These are phyloP conservation scores for Suillus lakei DNA, from an alignment of 768 basidiomycete species.

Conservation along the genomic window DNA sequence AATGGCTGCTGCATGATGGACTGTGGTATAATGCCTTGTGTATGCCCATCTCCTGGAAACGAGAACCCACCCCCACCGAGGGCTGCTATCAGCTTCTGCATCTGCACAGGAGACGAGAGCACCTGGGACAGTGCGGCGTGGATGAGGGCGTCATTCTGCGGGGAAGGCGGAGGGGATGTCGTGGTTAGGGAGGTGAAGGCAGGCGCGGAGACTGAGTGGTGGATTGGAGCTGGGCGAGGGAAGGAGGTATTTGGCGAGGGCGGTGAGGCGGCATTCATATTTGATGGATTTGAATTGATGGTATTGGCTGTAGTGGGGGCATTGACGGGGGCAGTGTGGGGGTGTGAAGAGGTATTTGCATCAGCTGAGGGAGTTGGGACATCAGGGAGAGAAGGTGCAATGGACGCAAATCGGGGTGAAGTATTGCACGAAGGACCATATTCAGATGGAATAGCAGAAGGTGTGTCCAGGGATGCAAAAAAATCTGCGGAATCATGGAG, in stretches of 20 bases:
- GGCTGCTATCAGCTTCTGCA: conserved; percentile 60
- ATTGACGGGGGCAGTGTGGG: conserved; percentile 22
- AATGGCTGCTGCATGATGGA: conserved; percentile 29
- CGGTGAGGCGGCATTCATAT: not conserved
- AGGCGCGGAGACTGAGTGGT: conserved; percentile 5
- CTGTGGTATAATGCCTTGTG: conserved; percentile 20
- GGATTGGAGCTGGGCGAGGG: conserved; percentile 24
- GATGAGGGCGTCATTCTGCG: conserved; percentile 47
- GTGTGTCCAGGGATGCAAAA: conserved; percentile 53
- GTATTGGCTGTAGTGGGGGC: conserved; percentile 18
- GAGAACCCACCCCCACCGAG: conserved; percentile 26
- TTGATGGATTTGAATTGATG: conserved; percentile 15
- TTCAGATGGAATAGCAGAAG: conserved; percentile 43
- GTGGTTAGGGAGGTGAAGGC: conserved; percentile 9
- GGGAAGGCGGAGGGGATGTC: conserved; percentile 9
- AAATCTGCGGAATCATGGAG: conserved; percentile 35
- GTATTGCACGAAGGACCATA: conserved; percentile 15
- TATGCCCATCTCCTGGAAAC: conserved; percentile 7
- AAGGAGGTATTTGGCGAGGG: conserved; percentile 21
- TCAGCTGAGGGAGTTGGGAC: conserved; percentile 17
- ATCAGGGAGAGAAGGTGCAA: conserved; percentile 28
- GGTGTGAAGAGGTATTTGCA: conserved; percentile 13
- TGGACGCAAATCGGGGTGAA: conserved; percentile 31
- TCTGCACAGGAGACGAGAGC: conserved; percentile 52
- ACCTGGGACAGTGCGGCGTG: conserved; percentile 58